Base-by-base conservation (phyloP, 164 flowering plant species). In the Aristolochia contorta region DNA sequence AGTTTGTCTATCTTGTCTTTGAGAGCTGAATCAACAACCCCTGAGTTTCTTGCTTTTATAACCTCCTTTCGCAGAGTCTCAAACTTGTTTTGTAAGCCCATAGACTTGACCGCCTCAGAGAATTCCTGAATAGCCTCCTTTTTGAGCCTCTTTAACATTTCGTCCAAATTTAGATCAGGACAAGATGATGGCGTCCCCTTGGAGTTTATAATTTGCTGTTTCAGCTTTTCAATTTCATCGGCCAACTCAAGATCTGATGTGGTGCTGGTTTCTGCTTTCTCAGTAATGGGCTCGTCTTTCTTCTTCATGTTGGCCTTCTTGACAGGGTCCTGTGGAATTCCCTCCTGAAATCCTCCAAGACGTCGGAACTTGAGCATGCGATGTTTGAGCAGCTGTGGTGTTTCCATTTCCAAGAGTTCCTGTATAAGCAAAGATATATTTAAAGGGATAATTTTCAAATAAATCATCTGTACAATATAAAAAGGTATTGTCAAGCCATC, bases 321-420 rank as follows among this genome's bases (percentile, higher is more conserved):
- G 52, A 59, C 61, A 7, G 91, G 84, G 37, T 82, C 88, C 21
- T 74, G 25, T 20, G 85, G 90, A 13, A 77, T 49, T 48, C 87
- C 96, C 69, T 89, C 92, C 71, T 80, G 75, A 60, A 80, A 83
- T 20, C 84, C 83, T 65, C 96, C 95, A 53, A 90, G 57, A 24
- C 77, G 72, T 12, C 95, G 80, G 78, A 86, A 94, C 75, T 94
- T 91, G 0, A 70, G 82, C 66, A 41, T 66, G 60, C 97, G 77
- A 65, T 89, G 89, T 58, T 75, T 64, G 48, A 89, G 66, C 22
- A 94, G 67, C 56, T 72, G 70, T 68, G 74, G 66, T 32, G 78
- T 77, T 64, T 85, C 83, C 99, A 94, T 86, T 62, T 74, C 73
- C 50, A 3, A 25, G 60, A 94, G 89, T 66, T 86, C 99, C 97